Percentiles rank a stretch among this genome's conserved stretches.
Conservation (phyloP, 352 stramenopile species). For the Pythium brachiatum region DNA sequence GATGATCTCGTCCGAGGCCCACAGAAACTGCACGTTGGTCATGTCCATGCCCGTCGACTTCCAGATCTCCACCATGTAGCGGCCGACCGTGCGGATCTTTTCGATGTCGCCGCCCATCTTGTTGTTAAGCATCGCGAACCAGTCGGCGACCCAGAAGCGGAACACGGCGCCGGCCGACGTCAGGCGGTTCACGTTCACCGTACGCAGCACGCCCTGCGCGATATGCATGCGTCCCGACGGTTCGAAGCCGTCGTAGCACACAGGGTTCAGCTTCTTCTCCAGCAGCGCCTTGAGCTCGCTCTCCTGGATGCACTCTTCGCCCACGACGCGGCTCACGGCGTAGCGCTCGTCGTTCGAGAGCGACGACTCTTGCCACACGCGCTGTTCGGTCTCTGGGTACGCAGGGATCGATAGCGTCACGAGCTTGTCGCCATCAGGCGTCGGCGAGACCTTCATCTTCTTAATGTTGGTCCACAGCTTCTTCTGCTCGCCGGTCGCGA, state of each 20-base stretch:
- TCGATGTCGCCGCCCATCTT: constrained; percentile 98
- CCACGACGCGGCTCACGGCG: constrained; percentile 78
- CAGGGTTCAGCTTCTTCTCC: constrained; percentile 86
- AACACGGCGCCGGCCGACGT: constrained; percentile 94
- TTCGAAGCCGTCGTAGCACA: constrained; percentile 99
- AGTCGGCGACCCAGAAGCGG: constrained; percentile 99
- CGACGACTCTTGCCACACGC: constrained; percentile 71
- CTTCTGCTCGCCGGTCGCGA: constrained; percentile 92
- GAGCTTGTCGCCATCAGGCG: constrained; percentile 70
- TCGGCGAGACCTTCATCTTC: constrained; percentile 73
- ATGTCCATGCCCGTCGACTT: constrained; percentile 99
- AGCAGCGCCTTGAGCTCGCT: constrained; percentile 82
- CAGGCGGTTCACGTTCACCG: constrained; percentile 96
- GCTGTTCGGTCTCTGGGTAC: constrained; percentile 57
- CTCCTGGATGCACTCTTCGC: constrained; percentile 93
- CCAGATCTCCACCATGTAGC: constrained; percentile 99
- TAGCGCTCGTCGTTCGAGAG: constrained; percentile 83
- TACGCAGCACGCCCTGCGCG: constrained; percentile 95
- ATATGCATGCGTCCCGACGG: constrained; percentile 99
- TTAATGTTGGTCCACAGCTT: constrained; percentile 94
- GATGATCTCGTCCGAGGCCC: constrained; percentile 96
- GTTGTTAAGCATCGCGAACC: constrained; percentile 99
- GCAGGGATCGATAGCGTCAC: constrained; percentile 57
- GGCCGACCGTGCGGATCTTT: constrained; percentile 95
- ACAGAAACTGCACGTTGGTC: constrained; percentile 98